phyloP scores from a whole-genome alignment of 2,329 filamentous ascomycete species.

The Colletotrichum phormii region DNA sequence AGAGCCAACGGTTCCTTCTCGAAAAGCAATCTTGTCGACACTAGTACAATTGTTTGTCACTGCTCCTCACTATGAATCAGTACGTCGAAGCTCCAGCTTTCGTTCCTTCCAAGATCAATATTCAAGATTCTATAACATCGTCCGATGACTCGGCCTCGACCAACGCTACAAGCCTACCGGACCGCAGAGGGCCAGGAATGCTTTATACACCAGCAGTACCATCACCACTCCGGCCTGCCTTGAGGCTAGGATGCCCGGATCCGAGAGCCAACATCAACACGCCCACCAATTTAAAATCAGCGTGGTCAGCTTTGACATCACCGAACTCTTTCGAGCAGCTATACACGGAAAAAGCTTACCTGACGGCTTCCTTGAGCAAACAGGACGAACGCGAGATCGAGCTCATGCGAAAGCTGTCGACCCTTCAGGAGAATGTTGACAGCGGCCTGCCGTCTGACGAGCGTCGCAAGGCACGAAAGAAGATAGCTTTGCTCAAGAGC shows the following conservation, averaged over 20 bases:
- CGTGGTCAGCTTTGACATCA: conserved; percentile 44
- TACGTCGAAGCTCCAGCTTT: conserved; percentile 19
- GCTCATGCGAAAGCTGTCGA: conserved; percentile 53
- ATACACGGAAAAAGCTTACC: conserved; percentile 59
- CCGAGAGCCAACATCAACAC: background rate
- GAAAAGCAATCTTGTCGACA: background rate
- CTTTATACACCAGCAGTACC: background rate
- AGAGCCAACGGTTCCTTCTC: background rate
- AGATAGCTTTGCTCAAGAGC: conserved; percentile 53
- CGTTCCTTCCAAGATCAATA: background rate
- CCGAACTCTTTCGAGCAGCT: conserved; percentile 56
- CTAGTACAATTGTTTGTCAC: background rate
- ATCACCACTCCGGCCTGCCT: background rate
- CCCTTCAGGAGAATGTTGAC: conserved; percentile 48
- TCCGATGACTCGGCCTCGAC: background rate
- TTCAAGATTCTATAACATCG: background rate
- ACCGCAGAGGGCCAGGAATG: background rate
- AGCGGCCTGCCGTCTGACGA: conserved; percentile 35
- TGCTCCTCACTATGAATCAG: conserved; percentile 4
- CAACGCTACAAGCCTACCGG: background rate
- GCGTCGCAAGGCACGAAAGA: conserved; percentile 51
- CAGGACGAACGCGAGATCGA: conserved; percentile 51
- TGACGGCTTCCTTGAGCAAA: conserved; percentile 53
- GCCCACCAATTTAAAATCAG: conserved; percentile 16
- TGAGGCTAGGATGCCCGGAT: background rate